Conservation (phyloP, 139 green algal species). For the Desmodesmus armatus region DNA sequence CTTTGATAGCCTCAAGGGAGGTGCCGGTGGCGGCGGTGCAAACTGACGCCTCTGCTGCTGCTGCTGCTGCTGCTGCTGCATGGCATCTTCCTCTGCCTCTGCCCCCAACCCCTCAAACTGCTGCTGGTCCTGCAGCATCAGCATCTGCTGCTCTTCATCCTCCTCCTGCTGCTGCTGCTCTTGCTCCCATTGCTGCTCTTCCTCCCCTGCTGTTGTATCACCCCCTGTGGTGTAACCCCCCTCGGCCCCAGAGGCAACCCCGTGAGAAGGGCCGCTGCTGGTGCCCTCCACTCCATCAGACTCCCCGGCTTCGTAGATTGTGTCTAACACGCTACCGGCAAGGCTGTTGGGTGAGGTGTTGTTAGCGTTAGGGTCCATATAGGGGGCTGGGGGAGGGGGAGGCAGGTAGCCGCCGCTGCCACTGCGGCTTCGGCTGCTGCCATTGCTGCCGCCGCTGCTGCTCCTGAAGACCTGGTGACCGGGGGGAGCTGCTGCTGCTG, state of each 20-base stretch:
- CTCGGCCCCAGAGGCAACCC: background rate
- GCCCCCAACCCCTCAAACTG: too few species aligned
- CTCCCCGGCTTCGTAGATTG: constrained; percentile 19
- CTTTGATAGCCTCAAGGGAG: background rate
- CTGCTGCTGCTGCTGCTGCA: constrained; percentile 33
- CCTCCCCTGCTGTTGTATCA: too few species aligned
- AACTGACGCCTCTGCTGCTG: background rate
- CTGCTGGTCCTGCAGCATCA: background rate
- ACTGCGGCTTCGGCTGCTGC: constrained; percentile 12
- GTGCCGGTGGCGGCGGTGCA: background rate
- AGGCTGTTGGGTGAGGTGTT: too few species aligned
- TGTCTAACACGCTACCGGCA: background rate
- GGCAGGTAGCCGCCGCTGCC: background rate
- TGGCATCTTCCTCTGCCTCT: background rate
- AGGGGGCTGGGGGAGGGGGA: background rate
- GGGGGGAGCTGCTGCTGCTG: background rate
- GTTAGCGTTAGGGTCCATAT: too few species aligned
- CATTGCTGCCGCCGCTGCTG: background rate
- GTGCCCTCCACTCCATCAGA: background rate
- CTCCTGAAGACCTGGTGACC: background rate
- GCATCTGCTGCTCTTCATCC: background rate
- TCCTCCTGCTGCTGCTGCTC: too few species aligned
- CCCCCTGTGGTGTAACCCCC: background rate
- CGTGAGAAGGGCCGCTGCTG: background rate
- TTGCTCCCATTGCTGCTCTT: too few species aligned